These are phyloP conservation scores for Porpolomopsis calyptriformis DNA, from an alignment of 768 basidiomycete species.

Conservation along the genomic window DNA sequence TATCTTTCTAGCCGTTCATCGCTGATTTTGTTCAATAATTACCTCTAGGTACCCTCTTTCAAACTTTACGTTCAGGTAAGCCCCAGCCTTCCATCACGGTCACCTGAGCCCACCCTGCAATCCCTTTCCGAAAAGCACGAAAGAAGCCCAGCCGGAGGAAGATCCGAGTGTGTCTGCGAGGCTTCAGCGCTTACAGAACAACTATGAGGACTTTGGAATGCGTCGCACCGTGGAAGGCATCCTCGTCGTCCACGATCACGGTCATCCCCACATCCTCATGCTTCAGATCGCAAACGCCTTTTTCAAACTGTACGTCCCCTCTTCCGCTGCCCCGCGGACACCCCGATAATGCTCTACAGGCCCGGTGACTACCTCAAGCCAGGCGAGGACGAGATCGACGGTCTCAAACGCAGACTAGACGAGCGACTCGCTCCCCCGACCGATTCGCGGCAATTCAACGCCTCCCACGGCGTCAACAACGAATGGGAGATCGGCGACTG, in stretches of 20 bases:
- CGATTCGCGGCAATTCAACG: constrained; percentile 60
- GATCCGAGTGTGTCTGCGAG: constrained; percentile 94
- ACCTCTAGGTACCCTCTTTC: constrained; percentile 66
- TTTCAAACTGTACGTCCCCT: constrained; percentile 81
- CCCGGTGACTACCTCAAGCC: constrained; percentile 99
- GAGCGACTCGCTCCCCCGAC: constrained; percentile 76
- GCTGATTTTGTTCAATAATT: neutral
- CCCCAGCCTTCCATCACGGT: neutral
- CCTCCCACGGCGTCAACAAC: constrained; percentile 65
- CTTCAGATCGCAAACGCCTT: constrained; percentile 98
- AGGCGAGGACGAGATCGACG: constrained; percentile 86
- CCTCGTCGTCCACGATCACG: constrained; percentile 89
- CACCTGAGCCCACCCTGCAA: neutral
- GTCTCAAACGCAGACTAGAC: constrained; percentile 81
- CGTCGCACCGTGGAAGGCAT: constrained; percentile 88
- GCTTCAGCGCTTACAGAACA: constrained; percentile 86
- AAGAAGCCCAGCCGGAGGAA: constrained; percentile 95
- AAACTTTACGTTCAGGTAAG: constrained; percentile 85
- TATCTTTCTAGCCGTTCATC: constrained; percentile 6
- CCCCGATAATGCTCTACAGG: constrained; percentile 25
- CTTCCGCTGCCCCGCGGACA: neutral
- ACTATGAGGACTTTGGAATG: constrained; percentile 97
- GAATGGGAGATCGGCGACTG: constrained; percentile 97
- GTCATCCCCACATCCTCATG: constrained; percentile 96
- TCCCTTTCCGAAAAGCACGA: constrained; percentile 47